A percentile compares a stretch with the other conserved stretches of the same genome.
phyloP scores from a whole-genome alignment of 2,329 filamentous ascomycete species.

The Colletotrichum destructivum region DNA sequence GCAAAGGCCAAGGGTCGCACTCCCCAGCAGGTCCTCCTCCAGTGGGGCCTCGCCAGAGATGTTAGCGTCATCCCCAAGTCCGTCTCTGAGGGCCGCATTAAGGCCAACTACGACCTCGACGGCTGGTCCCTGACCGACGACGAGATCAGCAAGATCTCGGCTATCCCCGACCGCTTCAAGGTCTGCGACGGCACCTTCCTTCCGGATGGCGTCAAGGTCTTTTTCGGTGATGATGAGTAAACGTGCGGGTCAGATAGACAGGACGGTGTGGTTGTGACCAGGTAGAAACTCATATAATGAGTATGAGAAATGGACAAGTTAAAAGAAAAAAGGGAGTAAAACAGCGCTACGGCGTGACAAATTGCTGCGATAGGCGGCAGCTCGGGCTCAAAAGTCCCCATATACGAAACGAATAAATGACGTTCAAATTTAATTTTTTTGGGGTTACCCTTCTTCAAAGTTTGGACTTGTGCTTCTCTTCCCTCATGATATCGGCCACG shows the following conservation, averaged over 20 bases:
- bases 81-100: constrained; percentile 80
- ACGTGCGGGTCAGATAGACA: neutral
- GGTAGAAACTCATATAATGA: constrained; percentile 33
- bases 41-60: constrained; percentile 86
- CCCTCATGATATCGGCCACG: constrained; percentile 62
- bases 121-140: constrained; percentile 81
- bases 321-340: constrained; percentile 20
- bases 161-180: constrained; percentile 84
- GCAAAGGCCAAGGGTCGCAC: constrained; percentile 78
- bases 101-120: constrained; percentile 82
- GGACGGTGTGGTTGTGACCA: constrained; percentile 20
- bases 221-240: constrained; percentile 87
- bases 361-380: constrained; percentile 8
- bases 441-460: constrained; percentile 49
- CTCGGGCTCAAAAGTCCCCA: constrained; percentile 19
- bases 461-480: constrained; percentile 52
- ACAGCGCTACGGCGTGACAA: constrained; percentile 20
- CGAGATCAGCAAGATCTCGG: constrained; percentile 79
- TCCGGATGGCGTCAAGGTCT: constrained; percentile 76
- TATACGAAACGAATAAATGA: constrained; percentile 36
- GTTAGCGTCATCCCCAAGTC: constrained; percentile 91
- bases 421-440: constrained; percentile 9
- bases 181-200: constrained; percentile 83
- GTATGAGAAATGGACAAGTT: constrained; percentile 10
- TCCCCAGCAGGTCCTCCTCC: constrained; percentile 81